phyloP scores from a whole-genome alignment of 345 rosid species.

The Clausena lansium region DNA sequence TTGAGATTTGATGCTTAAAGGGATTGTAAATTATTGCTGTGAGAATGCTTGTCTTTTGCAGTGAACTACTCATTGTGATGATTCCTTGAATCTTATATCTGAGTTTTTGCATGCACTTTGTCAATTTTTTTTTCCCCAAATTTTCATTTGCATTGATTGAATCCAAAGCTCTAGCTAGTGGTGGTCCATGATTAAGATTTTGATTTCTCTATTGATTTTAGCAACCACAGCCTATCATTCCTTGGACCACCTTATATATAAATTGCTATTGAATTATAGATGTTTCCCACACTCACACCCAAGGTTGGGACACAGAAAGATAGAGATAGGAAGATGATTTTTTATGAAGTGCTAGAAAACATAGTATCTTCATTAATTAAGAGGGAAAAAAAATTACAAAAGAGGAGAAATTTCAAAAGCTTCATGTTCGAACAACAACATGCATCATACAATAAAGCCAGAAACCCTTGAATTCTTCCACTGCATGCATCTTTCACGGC shows the following conservation, averaged over 20 bases:
- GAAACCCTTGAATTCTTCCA: conserved; percentile 9
- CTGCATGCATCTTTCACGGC: conserved; percentile 15
- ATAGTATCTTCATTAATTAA: conserved; percentile 6
- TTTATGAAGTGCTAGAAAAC: background rate
- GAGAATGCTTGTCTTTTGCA: conserved; percentile 23
- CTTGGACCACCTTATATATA: conserved; percentile 22
- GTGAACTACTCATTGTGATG: conserved; percentile 20
- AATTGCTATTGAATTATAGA: conserved; percentile 15
- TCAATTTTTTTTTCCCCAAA: background rate
- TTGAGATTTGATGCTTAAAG: conserved; percentile 41
- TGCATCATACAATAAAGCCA: conserved; percentile 20
- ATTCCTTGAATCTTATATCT: conserved; percentile 33
- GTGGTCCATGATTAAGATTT: conserved; percentile 29
- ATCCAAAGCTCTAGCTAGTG: conserved; percentile 19
- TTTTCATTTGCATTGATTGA: conserved; percentile 13
- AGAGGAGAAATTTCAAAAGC: background rate
- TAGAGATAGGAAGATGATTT: background rate
- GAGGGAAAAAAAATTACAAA: background rate
- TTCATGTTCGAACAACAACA: conserved; percentile 14
- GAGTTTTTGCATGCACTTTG: conserved; percentile 4
- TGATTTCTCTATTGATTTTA: conserved; percentile 1
- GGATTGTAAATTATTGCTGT: conserved; percentile 39
- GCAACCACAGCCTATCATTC: conserved; percentile 15
- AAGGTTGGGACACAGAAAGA: background rate
- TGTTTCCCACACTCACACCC: conserved; percentile 6